Base-by-base conservation (phyloP, 805 yeast genomes). In the Cyberlindnera saturnus region DNA sequence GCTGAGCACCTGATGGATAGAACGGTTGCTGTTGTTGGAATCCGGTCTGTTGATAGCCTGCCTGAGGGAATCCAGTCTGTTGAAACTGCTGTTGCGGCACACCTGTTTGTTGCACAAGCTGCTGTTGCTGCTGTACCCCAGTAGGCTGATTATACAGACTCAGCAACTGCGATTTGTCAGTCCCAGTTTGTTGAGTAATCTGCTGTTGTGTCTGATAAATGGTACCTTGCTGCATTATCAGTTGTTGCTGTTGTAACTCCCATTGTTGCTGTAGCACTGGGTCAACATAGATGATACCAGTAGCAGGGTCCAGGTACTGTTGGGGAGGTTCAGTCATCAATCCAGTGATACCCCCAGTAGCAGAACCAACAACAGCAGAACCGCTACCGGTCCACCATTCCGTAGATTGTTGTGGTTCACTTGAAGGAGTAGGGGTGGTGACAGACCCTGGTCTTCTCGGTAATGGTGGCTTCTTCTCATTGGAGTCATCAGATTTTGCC, bases 251-350 rank as follows among this genome's bases (percentile, higher is more conserved):
- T 35, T 55, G 59, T 13, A 47, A 52, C 31, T 50, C 51, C 38
- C 55, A 58, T 34, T 52, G 55, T 33, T 58, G 59, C 39, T 82
- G 85, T 53, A 82, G 88, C 36, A 74, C 78, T 10, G 80, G 73
- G 54, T 84, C 90, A 31, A 83, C 75, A 52, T 83, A 84, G 4
- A 82, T 62, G 38, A 77, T 73, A 11, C 91, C 90, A 0, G 88
- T 81, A 7, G 73, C 66, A 3, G 89, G 88, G 52, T 84, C 90
- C 17, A 82, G 70, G 57, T 79, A 84, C 55, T 82, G 91, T 65
- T 83, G 62, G 70, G 79, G 60, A 68, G 83, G 41, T 61, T 75
- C 64, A 56, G 59, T 44, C 73, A 52, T 68, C 65, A 4, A 56
- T 4, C 39, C 31, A 13, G 42, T 19, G 2, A 43, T 13, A 5